phyloP scores from a whole-genome alignment of 768 basidiomycete species.

The Mycena maculata region DNA sequence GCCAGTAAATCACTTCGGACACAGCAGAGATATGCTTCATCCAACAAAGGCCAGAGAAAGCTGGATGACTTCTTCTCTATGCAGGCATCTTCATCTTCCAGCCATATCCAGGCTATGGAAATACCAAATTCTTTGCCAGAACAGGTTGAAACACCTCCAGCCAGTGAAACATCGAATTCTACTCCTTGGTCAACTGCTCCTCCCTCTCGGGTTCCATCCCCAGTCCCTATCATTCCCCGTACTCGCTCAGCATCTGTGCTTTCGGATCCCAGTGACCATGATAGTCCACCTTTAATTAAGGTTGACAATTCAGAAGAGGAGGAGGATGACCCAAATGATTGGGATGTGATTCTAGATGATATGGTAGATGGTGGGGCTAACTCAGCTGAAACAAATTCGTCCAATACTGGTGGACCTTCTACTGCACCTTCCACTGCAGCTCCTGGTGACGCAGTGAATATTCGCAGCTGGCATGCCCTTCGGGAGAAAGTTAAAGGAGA shows the following conservation, averaged over 20 bases:
- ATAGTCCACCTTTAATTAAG: background rate
- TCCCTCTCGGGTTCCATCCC: background rate
- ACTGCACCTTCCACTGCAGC: background rate
- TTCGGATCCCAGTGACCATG: background rate
- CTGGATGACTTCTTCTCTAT: background rate
- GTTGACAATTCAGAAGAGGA: background rate
- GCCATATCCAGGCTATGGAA: background rate
- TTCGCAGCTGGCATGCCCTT: constrained; percentile 39
- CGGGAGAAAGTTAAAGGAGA: constrained; percentile 41
- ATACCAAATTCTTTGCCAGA: too few species aligned
- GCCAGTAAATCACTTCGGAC: background rate
- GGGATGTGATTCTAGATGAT: background rate
- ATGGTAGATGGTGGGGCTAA: background rate
- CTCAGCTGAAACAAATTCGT: too few species aligned
- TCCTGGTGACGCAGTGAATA: background rate
- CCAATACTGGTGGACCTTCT: background rate
- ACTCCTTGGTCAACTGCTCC: background rate
- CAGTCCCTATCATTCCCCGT: background rate
- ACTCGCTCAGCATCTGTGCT: background rate
- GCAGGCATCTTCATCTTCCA: too few species aligned
- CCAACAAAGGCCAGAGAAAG: background rate
- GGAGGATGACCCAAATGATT: background rate
- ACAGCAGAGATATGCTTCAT: background rate
- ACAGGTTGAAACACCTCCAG: background rate
- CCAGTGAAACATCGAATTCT: background rate